Conservation (phyloP, 139 green algal species). For the Chlorella sorokiniana region DNA sequence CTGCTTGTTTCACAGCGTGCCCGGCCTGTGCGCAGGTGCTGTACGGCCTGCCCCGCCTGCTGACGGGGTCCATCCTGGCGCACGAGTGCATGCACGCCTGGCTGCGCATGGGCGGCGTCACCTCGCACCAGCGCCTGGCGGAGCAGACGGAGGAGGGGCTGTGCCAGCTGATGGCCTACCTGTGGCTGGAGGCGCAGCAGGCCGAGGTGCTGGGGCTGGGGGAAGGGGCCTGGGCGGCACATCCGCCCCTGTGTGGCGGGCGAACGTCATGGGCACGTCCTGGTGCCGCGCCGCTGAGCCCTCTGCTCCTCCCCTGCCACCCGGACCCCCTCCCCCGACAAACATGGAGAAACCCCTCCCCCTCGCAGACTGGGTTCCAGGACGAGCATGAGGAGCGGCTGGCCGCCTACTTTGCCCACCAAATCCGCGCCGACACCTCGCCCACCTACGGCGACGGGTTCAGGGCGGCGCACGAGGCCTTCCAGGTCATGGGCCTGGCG, state of each 20-base stretch:
- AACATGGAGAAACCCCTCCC: not conserved
- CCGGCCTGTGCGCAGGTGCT: constrained; percentile 52
- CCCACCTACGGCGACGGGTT: constrained; percentile 90
- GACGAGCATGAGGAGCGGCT: constrained; percentile 64
- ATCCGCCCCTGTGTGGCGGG: not conserved
- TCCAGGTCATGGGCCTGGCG: constrained; percentile 64
- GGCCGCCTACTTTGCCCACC: constrained; percentile 71
- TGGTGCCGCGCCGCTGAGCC: not conserved
- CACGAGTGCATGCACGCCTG: constrained; percentile 95
- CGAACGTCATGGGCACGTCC: not conserved
- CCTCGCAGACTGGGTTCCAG: constrained; percentile 13
- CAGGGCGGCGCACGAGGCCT: constrained; percentile 73
- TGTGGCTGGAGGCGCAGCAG: constrained; percentile 85
- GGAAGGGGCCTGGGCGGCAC: not conserved
- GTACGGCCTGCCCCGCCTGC: constrained; percentile 84
- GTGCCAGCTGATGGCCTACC: constrained; percentile 90
- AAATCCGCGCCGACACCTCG: constrained; percentile 82
- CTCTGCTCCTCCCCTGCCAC: not conserved
- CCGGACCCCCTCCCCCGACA: not conserved
- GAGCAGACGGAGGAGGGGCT: constrained; percentile 88
- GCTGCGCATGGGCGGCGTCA: constrained; percentile 69
- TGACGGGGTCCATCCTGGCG: constrained; percentile 84
- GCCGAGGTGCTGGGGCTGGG: not conserved
- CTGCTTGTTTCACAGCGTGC: not conserved
- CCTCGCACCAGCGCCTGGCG: constrained; percentile 51